Conservation (phyloP, 2,329 filamentous ascomycete genomes). For the Diaporthe batatas region DNA sequence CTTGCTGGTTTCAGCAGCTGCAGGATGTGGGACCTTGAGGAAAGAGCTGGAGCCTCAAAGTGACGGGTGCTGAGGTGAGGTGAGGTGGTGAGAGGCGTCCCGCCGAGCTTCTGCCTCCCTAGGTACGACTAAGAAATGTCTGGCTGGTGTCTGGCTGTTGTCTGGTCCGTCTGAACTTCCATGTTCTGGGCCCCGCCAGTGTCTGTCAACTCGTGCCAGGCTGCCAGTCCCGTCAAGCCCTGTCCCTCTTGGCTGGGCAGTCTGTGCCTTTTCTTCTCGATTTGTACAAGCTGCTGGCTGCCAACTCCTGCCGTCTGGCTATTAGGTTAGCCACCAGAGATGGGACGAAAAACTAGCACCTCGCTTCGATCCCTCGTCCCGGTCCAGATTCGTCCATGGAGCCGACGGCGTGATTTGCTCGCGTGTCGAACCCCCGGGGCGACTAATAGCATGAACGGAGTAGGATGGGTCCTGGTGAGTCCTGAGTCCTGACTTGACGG, state of each 20-base stretch:
- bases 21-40: constrained; percentile 24
- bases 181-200: neutral
- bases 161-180: neutral
- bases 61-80: constrained; percentile 15
- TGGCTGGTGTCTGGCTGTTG: neutral
- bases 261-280: neutral
- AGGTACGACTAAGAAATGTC: too few species aligned
- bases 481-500: constrained; percentile 17
- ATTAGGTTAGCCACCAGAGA: neutral
- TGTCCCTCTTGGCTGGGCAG: neutral
- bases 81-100: too few species aligned
- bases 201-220: neutral
- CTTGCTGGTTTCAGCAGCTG: constrained; percentile 36
- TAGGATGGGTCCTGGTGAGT: neutral
- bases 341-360: constrained; percentile 31
- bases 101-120: neutral
- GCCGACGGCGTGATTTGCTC: constrained; percentile 29
- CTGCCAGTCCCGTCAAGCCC: neutral
- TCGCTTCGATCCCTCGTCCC: constrained; percentile 29
- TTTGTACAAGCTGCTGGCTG: neutral
- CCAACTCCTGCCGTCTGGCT: neutral
- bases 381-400: constrained; percentile 16
- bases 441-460: neutral
- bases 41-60: constrained; percentile 17
- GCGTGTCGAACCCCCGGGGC: constrained; percentile 18